Base-by-base conservation (phyloP, 2,329 filamentous ascomycete genomes). In the Beauveria pseudobassiana region DNA sequence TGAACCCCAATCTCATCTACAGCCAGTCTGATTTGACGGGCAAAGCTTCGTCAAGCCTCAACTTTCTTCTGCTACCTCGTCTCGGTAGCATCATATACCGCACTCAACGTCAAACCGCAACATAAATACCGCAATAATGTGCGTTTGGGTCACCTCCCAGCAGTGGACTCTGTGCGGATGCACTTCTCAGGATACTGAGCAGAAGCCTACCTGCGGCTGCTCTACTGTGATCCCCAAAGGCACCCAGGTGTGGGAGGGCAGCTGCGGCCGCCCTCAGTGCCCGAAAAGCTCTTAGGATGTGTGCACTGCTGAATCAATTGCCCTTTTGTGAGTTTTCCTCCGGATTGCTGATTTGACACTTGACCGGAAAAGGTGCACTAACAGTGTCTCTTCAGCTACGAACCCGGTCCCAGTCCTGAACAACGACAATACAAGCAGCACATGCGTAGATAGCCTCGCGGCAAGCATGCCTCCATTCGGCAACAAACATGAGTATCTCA, bases 101-200 rank as follows among this genome's bases (percentile, higher is more conserved):
- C 14, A 40, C 34, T 52, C 48, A 28, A 8, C 22, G 3, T 22
- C 48, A 10, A 51, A 9, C 6, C 26, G 6, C 24, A 38, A 45
- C 3, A 16, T 3, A 38, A 49, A 50, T 5, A 51, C 57, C 57
- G 48, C 38, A 18, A 57, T 22, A 62, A 75, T 75, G 73, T 75
- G 73, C 64, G 58, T 68, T 65, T 75, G 73, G 72, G 65, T 67
- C 34, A 69, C 68, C 22, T 70, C 69, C 46, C 66, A 74, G 63
- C 54, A 60, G 64, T 75, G 69, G 71, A 68, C 69, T 48, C 51
- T 55, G 53, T 75, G 73, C 63, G 72, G 72, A 56, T 75, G 73
- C 69, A 65, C 64, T 34, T 59, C 63, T n/a, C 34, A 64, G 24
- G 63, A 65, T 34, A 54, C 63, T 24, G 63, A 65, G 30, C 67